Evolutionary conservation across 441 rosid genomes (phyloP).

Genomic region (Euphorbia schlechtendalii): DNA sequence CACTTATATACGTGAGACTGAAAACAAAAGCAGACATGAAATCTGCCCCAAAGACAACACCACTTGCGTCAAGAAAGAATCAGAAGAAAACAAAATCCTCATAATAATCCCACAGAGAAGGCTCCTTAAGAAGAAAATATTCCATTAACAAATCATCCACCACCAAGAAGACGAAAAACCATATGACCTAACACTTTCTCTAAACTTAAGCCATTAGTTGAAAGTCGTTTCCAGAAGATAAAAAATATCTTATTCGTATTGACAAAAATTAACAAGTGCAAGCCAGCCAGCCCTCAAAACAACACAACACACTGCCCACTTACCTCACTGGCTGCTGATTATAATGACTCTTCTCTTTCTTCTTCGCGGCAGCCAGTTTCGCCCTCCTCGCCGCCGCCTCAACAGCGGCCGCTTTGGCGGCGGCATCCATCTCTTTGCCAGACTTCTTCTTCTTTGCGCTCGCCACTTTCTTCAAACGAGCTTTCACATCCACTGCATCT

Average conservation of each 20-base stretch:
- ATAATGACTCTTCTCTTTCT: slow-evolving; percentile 79
- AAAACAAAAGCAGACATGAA: no score
- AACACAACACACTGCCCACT: slow-evolving; percentile 18
- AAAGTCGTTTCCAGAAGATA: slow-evolving; percentile 21
- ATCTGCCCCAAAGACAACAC: no score
- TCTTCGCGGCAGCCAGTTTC: slow-evolving; percentile 73
- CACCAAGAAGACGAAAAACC: slow-evolving; percentile 7
- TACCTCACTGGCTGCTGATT: slow-evolving; percentile 73
- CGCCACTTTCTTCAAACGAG: slow-evolving; percentile 53
- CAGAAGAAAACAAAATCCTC: no score
- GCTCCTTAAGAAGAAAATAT: not conserved
- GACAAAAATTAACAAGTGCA: slow-evolving; percentile 25
- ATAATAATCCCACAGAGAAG: not conserved
- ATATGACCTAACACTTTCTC: slow-evolving; percentile 9
- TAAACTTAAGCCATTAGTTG: slow-evolving; percentile 8
- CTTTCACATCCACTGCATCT: slow-evolving; percentile 53
- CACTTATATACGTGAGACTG: no score
- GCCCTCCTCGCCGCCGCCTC: slow-evolving; percentile 76
- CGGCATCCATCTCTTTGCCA: slow-evolving; percentile 59
- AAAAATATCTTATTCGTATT: slow-evolving; percentile 32
- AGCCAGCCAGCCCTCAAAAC: slow-evolving; percentile 11
- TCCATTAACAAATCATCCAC: slow-evolving; percentile 5
- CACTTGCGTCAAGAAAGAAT: no score
- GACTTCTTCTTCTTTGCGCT: slow-evolving; percentile 65
- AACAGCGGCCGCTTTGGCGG: slow-evolving; percentile 56